Evolutionary conservation across 2,329 filamentous ascomycete genomes (phyloP), one percentile per base, ranked within the genome.

Genomic region (Nigrograna mackinnonii): DNA sequence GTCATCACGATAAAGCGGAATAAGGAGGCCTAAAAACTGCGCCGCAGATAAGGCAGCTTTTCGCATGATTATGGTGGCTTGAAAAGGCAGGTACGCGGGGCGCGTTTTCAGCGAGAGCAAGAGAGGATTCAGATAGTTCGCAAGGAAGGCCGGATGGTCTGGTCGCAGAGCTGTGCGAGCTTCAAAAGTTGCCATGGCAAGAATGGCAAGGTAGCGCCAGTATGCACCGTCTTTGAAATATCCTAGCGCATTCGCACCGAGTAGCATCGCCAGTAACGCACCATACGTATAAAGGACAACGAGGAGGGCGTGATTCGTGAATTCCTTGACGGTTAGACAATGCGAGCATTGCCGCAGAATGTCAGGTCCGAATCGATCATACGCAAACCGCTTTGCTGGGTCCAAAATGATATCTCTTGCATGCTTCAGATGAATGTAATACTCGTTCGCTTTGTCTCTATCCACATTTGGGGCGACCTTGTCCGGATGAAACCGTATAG

Each of bases 351-450:
- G 54, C 30, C 67, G 64, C 11, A 86, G 67, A 16, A 91, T 78
- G 20, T 83, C 82, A 1, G 89, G 85, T 58, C 91, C 92, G 57
- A 85, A 87, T 16, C 77, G 71, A 59, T 99, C 94, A 68, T 97
- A 99, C 6, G 87, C 85, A 35, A 80, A 82, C 41, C 91, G 85
- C 69, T 88, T 94, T 16, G 74, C 68, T 0, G 91, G 87, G 64
- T 96, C 84, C 44, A 88, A 89, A 31, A 99, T 83, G 35, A 97
- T 86, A 54, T 97, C 94, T 60, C 89, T 83, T 5, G 90, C 91
- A 34, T 84, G 75, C 74, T 91, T 92, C 58, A 97, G 79, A 58
- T 87, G 84, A 35, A 96, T 83, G 69, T 95, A 97, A 69, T 85
- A 79, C 38, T 66, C 66, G 32, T 68, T 64, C 18, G 67, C 64